Conservation (phyloP, 768 basidiomycete genomes). For the Phylloporus arenicola region DNA sequence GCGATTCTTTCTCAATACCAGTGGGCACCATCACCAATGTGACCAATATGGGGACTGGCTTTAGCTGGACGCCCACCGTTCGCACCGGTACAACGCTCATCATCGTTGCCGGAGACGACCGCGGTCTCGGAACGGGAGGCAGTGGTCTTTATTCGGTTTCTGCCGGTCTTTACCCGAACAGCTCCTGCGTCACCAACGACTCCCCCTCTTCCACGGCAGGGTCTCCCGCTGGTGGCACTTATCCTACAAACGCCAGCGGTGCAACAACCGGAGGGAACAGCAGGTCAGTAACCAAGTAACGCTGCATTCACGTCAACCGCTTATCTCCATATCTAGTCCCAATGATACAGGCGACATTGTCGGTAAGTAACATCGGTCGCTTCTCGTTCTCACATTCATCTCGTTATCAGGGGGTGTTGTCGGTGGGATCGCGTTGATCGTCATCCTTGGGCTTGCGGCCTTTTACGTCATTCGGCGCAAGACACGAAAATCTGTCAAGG, state of each 20-base stretch:
- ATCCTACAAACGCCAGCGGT: conserved; percentile 50
- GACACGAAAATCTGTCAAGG: conserved; percentile 38
- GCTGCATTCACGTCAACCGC: not conserved
- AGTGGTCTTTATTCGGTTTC: conserved; percentile 54
- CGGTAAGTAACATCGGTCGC: conserved; percentile 29
- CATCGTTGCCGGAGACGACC: conserved; percentile 59
- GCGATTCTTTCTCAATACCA: conserved; percentile 66
- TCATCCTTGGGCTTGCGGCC: conserved; percentile 37
- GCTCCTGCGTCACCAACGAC: conserved; percentile 47
- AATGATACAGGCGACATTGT: conserved; percentile 47
- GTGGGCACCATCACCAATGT: conserved; percentile 42
- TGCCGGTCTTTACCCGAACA: conserved; percentile 43
- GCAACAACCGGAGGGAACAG: conserved; percentile 26
- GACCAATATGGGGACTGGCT: conserved; percentile 50
- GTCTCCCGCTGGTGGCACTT: conserved; percentile 66
- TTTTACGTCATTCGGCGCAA: conserved; percentile 50
- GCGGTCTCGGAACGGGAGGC: conserved; percentile 66
- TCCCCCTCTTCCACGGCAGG: conserved; percentile 80
- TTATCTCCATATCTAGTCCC: conserved; percentile 16
- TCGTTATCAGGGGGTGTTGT: conserved; percentile 42
- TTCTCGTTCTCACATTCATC: conserved; percentile 5
- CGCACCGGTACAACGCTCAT: conserved; percentile 62
- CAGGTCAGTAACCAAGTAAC: conserved; percentile 17
- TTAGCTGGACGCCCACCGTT: conserved; percentile 61
- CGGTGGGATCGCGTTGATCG: conserved; percentile 50